Conservation (phyloP, 768 basidiomycete species). For the Porphyrellus cyaneotinctus region DNA sequence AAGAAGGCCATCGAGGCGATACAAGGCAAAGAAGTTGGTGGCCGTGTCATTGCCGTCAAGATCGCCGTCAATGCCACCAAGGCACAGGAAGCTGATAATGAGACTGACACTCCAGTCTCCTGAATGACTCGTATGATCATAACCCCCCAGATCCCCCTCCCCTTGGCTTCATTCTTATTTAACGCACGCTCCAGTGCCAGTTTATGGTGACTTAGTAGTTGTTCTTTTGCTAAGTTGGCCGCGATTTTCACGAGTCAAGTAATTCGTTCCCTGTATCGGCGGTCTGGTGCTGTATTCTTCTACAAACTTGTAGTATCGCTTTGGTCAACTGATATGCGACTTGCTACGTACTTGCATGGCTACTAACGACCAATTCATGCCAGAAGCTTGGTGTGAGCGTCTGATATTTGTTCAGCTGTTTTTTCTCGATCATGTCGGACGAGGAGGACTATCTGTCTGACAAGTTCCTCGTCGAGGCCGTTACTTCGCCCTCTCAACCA, state of each 20-base stretch:
- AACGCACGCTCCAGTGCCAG: constrained; percentile 22
- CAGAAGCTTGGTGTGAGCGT: constrained; percentile 3
- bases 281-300: constrained; percentile 48
- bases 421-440: constrained; percentile 50
- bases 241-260: constrained; percentile 35
- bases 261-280: constrained; percentile 21
- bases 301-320: constrained; percentile 31
- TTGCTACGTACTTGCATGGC: constrained; percentile 28
- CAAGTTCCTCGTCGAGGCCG: constrained; percentile 63
- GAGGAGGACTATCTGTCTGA: constrained; percentile 87
- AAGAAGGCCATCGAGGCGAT: constrained; percentile 84
- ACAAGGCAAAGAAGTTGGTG: constrained; percentile 84
- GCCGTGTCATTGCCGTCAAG: constrained; percentile 87
- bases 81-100: constrained; percentile 50
- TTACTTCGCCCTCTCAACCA: constrained; percentile 34
- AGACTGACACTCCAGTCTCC: constrained; percentile 29
- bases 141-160: constrained; percentile 18
- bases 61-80: constrained; percentile 84
- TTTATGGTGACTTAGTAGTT: constrained; percentile 32
- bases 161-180: constrained; percentile 27
- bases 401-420: constrained; percentile 18
- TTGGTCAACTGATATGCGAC: constrained; percentile 24
- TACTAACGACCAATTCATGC: constrained; percentile 27
- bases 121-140: constrained; percentile 19
- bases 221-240: constrained; percentile 36